Conservation (phyloP, 345 rosid genomes). For the Mallotus nudiflorus region DNA sequence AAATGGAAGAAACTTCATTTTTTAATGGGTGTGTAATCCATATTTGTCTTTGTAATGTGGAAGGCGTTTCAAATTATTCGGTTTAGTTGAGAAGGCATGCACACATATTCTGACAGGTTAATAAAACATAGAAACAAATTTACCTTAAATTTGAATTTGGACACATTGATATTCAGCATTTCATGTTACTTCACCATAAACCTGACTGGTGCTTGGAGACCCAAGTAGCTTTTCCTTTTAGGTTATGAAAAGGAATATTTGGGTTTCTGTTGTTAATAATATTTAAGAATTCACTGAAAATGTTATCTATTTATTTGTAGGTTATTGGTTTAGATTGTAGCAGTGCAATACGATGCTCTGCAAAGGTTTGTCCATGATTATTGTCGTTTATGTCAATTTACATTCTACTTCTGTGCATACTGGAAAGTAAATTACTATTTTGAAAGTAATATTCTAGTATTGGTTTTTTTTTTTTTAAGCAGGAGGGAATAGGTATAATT, state of each 20-base stretch:
- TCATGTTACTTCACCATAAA: constrained; percentile 5
- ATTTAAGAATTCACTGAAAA: neutral
- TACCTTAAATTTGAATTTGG: neutral
- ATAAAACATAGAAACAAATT: neutral
- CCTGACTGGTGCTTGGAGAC: neutral
- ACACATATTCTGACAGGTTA: neutral
- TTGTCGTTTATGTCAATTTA: constrained; percentile 5
- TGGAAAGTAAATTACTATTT: constrained; percentile 7
- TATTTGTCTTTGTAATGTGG: constrained; percentile 12
- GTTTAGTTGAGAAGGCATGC: neutral
- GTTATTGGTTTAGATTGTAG: constrained; percentile 95
- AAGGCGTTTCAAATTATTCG: neutral
- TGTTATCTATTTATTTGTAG: constrained; percentile 38
- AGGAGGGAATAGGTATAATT: constrained; percentile 91
- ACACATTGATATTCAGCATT: constrained; percentile 7
- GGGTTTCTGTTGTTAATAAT: neutral
- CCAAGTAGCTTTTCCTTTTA: constrained; percentile 7
- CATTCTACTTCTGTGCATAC: neutral
- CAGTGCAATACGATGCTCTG: constrained; percentile 90
- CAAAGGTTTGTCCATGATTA: constrained; percentile 65
- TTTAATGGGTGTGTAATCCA: constrained; percentile 35
- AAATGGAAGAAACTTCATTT: constrained; percentile 28
- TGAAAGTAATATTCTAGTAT: neutral
- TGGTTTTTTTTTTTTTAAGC: constrained; percentile 25
- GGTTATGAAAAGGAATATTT: constrained; percentile 20